These are phyloP conservation scores for Diutina scorzettiae DNA, from an alignment of 1,139 yeast species.

Conservation along the genomic window DNA sequence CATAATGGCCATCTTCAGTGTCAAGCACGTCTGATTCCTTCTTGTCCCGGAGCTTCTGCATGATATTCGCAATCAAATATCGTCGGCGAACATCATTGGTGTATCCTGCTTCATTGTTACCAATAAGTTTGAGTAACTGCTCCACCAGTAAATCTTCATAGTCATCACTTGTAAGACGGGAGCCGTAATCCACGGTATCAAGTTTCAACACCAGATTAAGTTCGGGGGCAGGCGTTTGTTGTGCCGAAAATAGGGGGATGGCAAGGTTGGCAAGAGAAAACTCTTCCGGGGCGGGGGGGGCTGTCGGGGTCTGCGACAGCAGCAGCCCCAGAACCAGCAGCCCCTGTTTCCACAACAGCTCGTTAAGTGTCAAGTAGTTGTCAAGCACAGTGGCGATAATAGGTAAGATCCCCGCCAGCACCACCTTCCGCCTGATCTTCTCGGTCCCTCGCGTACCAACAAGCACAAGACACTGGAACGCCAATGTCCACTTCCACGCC, in stretches of 20 bases:
- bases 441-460: constrained; percentile 93
- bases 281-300: not conserved
- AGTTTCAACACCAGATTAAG: too few relatives aligned
- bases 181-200: not conserved
- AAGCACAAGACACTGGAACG: constrained; percentile 83
- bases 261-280: not conserved
- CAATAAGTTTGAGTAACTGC: constrained; percentile 26
- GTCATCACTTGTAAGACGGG: constrained; percentile 24
- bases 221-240: not conserved
- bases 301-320: not conserved
- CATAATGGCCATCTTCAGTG: constrained; percentile 25
- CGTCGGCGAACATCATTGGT: constrained; percentile 25
- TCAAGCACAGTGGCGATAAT: constrained; percentile 86
- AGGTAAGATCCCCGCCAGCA: constrained; percentile 84
- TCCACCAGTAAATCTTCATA: constrained; percentile 27
- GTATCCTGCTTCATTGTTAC: constrained; percentile 10
- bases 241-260: not conserved
- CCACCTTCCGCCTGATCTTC: constrained; percentile 70
- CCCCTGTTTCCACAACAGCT: constrained; percentile 11
- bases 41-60: constrained; percentile 28
- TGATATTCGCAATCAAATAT: constrained; percentile 24
- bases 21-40: constrained; percentile 27
- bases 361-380: constrained; percentile 50
- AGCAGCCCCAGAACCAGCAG: not conserved
- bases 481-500: constrained; percentile 96